Conservation (phyloP, 2,329 filamentous ascomycete species). For the Pestalotiopsis sp. region DNA sequence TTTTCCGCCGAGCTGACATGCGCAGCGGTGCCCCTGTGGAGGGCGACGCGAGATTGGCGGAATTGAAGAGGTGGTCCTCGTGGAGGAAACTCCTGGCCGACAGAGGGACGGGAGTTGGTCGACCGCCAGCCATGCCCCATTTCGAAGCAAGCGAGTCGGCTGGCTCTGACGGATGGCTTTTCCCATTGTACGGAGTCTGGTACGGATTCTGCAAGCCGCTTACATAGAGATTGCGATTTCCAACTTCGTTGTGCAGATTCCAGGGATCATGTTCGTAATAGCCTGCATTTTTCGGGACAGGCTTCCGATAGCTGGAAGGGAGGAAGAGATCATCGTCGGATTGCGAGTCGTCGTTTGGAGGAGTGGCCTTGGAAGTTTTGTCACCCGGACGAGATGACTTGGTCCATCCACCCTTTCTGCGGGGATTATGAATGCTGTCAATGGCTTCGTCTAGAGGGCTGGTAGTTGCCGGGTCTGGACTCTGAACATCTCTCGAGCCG, state of each 20-base stretch:
- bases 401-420: neutral
- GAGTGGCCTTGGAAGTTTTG: neutral
- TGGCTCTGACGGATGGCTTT: slow-evolving; percentile 22
- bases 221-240: neutral
- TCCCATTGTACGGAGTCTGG: slow-evolving; percentile 12
- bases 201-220: neutral
- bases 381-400: neutral
- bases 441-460: neutral
- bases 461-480: neutral
- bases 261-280: neutral
- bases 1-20: too few species aligned
- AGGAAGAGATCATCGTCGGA: neutral
- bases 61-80: slow-evolving; percentile 37
- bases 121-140: slow-evolving; percentile 27
- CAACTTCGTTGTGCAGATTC: slow-evolving; percentile 5
- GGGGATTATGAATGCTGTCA: neutral
- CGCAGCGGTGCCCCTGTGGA: neutral
- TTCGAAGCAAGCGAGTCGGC: slow-evolving; percentile 22
- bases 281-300: neutral
- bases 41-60: slow-evolving; percentile 34
- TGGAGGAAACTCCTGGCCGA: slow-evolving; percentile 34
- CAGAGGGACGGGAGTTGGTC: slow-evolving; percentile 22
- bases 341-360: neutral
- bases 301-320: neutral
- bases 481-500: slow-evolving; percentile 21